Evolutionary conservation across 2,329 filamentous ascomycete species (phyloP).

Genomic region (Thielaviopsis euricoi): DNA sequence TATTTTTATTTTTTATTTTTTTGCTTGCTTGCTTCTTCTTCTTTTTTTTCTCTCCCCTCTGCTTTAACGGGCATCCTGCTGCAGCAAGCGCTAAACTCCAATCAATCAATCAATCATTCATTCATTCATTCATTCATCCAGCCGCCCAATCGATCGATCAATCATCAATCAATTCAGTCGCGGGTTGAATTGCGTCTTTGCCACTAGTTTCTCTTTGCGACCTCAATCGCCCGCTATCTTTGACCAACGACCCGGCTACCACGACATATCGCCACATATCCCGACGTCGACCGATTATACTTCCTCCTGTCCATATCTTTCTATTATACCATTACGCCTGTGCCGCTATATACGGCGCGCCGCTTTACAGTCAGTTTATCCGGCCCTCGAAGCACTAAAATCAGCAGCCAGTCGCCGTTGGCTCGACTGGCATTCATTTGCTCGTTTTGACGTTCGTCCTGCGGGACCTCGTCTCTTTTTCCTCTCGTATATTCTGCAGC

Average conservation of each 20-base stretch:
- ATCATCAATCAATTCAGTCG: not conserved
- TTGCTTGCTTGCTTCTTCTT: not conserved
- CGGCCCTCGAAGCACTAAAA: not conserved
- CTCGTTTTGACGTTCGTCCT: slow-evolving; percentile 5
- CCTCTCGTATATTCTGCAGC: slow-evolving; percentile 1
- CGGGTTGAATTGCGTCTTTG: not conserved
- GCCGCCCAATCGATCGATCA: not conserved
- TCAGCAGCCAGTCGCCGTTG: slow-evolving; percentile 2
- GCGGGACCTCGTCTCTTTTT: slow-evolving; percentile 7
- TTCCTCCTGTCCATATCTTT: not conserved
- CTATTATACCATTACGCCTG: not conserved
- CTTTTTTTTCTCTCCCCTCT: not conserved
- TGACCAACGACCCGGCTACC: not conserved
- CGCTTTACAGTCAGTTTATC: not conserved
- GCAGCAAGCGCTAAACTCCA: not conserved
- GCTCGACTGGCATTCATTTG: not conserved
- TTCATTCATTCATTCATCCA: not conserved
- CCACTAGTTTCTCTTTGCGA: not conserved
- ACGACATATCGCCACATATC: not conserved
- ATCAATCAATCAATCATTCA: not conserved
- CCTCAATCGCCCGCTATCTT: not conserved
- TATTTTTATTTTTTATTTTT: not conserved
- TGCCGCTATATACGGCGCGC: not conserved
- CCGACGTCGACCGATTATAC: not conserved
- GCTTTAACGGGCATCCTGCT: not conserved